Evolutionary conservation across 805 yeast species (phyloP).

Genomic region (Pichia eremophila): DNA sequence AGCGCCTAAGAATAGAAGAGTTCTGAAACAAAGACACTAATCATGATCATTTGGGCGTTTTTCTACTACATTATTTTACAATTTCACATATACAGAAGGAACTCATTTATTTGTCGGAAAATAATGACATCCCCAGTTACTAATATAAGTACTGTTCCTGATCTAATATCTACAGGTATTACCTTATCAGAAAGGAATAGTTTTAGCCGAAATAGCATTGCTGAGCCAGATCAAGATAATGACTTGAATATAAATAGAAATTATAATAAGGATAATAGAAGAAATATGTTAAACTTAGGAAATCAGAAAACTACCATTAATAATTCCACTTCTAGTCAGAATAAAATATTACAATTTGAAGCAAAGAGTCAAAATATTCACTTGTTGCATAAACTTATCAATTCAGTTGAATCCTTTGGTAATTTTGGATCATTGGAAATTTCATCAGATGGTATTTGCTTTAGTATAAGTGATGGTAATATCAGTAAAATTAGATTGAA

Average conservation of each 20-base stretch:
- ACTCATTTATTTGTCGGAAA: no score
- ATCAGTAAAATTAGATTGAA: constrained; percentile 30
- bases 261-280: neutral
- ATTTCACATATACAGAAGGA: no score
- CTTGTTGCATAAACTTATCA: constrained; percentile 19
- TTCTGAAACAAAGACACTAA: no score
- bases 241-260: neutral
- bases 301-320: no score
- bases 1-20: no score
- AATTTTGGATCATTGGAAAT: constrained; percentile 26
- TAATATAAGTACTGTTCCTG: neutral
- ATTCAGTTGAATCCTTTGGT: constrained; percentile 24
- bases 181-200: neutral
- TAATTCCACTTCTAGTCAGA: neutral
- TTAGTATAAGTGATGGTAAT: constrained; percentile 39
- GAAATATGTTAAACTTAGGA: neutral
- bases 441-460: constrained; percentile 41
- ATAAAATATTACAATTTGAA: constrained; percentile 12
- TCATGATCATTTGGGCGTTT: no score
- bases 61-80: no score
- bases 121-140: neutral
- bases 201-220: neutral
- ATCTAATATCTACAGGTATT: neutral
- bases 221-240: neutral
- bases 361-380: constrained; percentile 21